Conservation (phyloP, 306 rosid genomes). For the Amphicarpaea edgeworthii region DNA sequence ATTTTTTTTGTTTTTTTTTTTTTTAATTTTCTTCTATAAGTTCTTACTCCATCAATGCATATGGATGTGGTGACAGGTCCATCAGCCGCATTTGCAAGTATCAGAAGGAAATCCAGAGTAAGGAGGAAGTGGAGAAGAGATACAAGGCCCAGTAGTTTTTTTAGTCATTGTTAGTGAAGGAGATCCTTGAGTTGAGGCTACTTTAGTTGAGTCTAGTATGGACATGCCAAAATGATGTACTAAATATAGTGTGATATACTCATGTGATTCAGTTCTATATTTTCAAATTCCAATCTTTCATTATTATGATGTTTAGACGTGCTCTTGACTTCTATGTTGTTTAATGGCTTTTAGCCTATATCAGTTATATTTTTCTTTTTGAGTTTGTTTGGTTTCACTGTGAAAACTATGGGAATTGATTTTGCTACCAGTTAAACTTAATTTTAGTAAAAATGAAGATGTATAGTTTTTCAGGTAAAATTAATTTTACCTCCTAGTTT, state of each 20-base stretch:
- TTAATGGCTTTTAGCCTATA: constrained; percentile 23
- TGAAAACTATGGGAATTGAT: not conserved
- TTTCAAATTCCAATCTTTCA: constrained; percentile 32
- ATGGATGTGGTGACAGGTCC: constrained; percentile 66
- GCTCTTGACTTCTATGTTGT: constrained; percentile 28
- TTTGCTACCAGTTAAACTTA: not conserved
- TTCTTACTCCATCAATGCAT: constrained; percentile 12
- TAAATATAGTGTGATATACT: constrained; percentile 7
- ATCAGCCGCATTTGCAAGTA: constrained; percentile 76
- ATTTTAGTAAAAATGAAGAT: not conserved
- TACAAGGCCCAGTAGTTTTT: constrained; percentile 62
- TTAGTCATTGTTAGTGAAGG: constrained; percentile 24
- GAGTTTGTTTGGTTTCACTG: not conserved
- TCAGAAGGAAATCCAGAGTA: constrained; percentile 72
- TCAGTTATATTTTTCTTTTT: not conserved
- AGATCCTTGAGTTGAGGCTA: constrained; percentile 27
- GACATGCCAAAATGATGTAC: constrained; percentile 16
- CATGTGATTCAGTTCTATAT: constrained; percentile 16
- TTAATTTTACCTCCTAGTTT: not conserved
- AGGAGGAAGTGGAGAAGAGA: constrained; percentile 96
- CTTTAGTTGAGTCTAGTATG: constrained; percentile 47
- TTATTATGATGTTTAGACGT: constrained; percentile 17
- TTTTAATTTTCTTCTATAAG: not conserved
- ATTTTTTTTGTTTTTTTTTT: not conserved
- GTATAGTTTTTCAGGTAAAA: not conserved